A percentile compares a stretch with the other conserved stretches of the same genome.
Evolutionary conservation across 331 rosid genomes (phyloP).

Genomic region (Phaseolus coccineus): DNA sequence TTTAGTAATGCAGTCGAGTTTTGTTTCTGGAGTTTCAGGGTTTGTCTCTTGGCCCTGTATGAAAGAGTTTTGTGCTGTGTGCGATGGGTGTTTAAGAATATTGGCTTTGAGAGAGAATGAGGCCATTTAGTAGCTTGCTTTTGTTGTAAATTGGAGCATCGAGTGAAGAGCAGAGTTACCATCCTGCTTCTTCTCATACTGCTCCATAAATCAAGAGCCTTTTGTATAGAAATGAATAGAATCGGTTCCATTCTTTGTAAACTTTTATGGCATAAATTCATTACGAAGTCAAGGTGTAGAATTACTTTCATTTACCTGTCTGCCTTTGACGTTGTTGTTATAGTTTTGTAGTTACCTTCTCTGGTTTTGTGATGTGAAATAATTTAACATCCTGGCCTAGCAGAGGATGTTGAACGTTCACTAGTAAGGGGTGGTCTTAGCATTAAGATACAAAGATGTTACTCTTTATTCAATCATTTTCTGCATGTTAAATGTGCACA

Average conservation of each 20-base stretch:
- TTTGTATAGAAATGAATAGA: slow-evolving; percentile 40
- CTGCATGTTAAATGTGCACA: not conserved
- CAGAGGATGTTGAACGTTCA: slow-evolving; percentile 9
- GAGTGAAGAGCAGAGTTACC: slow-evolving; percentile 62
- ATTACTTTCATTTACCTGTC: not conserved
- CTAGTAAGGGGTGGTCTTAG: not conserved
- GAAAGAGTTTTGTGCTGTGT: not conserved
- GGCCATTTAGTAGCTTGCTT: not conserved
- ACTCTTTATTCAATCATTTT: not conserved
- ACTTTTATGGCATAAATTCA: slow-evolving; percentile 45
- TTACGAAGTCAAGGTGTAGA: not conserved
- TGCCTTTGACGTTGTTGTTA: slow-evolving; percentile 4
- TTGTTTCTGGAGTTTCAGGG: not conserved
- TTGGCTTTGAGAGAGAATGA: slow-evolving; percentile 22
- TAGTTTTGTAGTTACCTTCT: not conserved
- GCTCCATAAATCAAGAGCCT: slow-evolving; percentile 63
- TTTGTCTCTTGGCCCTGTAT: slow-evolving; percentile 4
- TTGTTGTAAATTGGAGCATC: slow-evolving; percentile 55
- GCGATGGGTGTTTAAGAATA: not conserved
- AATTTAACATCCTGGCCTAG: slow-evolving; percentile 20
- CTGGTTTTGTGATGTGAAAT: slow-evolving; percentile 11
- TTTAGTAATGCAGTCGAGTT: not conserved
- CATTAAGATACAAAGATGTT: not conserved
- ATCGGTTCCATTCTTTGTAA: slow-evolving; percentile 44
- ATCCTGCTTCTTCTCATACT: slow-evolving; percentile 67